Evolutionary conservation across 345 rosid species (phyloP), one percentile per base, ranked within the genome.

Genomic region (Corymbia maculata): DNA sequence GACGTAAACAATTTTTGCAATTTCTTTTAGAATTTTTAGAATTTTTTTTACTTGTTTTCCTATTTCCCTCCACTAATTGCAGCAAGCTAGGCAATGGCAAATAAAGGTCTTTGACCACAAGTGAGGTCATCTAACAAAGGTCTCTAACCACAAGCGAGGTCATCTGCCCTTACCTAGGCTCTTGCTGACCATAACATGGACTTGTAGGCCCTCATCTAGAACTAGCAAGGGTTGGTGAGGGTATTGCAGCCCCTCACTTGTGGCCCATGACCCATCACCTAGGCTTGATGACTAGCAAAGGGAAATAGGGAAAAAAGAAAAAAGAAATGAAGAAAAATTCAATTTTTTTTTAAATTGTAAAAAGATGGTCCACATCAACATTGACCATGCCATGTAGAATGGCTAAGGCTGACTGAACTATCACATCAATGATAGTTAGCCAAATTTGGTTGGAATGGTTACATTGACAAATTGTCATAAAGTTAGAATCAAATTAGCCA

Each of bases 51-150:
- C 1, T 28, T 64, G 13, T n/a, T n/a, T 64, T 64, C 9, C 9
- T 64, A 14, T 64, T 64, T 64, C 15, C 9, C 32, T 64, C 36
- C 36, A 64, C 15, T 7, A 2, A n/a, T 64, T 0, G 0, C 9
- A 64, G 2, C 2, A 7, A 0, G 19, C 19, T 64, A 1, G 2
- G 32, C 10, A n/a, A 64, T n/a, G 9, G 36, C 19, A 0, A 1
- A 3, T 5, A 14, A 14, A 64, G 9, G 32, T 64, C 9, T 14
- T 17, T 6, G 7, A 64, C 36, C 36, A 64, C 15, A 64, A n/a
- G 42, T 13, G 15, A 0, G 9, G 75, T n/a, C 19, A 64, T 8
- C 0, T 16, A 36, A 36, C 42, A 36, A 36, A 36, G 42, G 42
- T 36, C 42, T 36, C 42, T 36, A 36, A 36, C 42, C 42, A 36